A percentile compares a stretch with the other conserved stretches of the same genome.
These are phyloP conservation scores for Ascodesmis nigricans DNA, from an alignment of 495 filamentous ascomycete species.

Conservation along the genomic window DNA sequence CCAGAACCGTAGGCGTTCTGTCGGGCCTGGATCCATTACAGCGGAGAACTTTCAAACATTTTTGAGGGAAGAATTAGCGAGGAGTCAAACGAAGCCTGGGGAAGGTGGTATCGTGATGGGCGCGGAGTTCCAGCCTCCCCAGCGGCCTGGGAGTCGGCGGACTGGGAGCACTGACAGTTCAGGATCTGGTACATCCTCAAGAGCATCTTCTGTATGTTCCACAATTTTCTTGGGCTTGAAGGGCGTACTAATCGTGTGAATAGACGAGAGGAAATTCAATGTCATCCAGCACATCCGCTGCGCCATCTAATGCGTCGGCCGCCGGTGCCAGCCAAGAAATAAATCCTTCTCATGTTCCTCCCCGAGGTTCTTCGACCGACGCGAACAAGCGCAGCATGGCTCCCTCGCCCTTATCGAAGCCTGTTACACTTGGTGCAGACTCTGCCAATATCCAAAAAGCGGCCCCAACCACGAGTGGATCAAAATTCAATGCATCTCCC, in stretches of 20 bases:
- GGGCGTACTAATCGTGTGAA: no score
- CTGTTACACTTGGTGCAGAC: slow-evolving; percentile 37
- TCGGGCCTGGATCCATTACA: slow-evolving; percentile 21
- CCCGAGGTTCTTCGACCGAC: slow-evolving; percentile 49
- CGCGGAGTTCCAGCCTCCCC: slow-evolving; percentile 19
- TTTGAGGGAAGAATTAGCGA: slow-evolving; percentile 14
- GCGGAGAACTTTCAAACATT: slow-evolving; percentile 27
- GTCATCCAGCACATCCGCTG: slow-evolving; percentile 19
- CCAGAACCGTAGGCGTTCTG: slow-evolving; percentile 22
- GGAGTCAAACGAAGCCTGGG: slow-evolving; percentile 3
- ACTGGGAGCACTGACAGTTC: slow-evolving; percentile 36
- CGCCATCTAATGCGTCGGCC: slow-evolving; percentile 7
- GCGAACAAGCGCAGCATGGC: slow-evolving; percentile 44
- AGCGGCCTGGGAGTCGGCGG: slow-evolving; percentile 34
- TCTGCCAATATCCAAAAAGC: slow-evolving; percentile 15
- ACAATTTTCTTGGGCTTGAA: slow-evolving; percentile 13
- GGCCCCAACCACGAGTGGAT: slow-evolving; percentile 2
- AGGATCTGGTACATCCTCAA: slow-evolving; percentile 27
- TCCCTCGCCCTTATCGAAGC: slow-evolving; percentile 77
- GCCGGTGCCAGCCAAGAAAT: slow-evolving; percentile 28
- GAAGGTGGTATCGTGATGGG: slow-evolving; percentile 2
- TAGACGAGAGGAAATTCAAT: slow-evolving; percentile 23
- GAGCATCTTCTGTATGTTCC: slow-evolving; percentile 34
- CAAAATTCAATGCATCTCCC: slow-evolving; percentile 40
- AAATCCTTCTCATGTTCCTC: slow-evolving; percentile 39